A percentile compares a stretch with the other conserved stretches of the same genome.
These are phyloP conservation scores for Parathielavia appendiculata DNA, from an alignment of 495 filamentous ascomycete genomes.

Conservation along the genomic window DNA sequence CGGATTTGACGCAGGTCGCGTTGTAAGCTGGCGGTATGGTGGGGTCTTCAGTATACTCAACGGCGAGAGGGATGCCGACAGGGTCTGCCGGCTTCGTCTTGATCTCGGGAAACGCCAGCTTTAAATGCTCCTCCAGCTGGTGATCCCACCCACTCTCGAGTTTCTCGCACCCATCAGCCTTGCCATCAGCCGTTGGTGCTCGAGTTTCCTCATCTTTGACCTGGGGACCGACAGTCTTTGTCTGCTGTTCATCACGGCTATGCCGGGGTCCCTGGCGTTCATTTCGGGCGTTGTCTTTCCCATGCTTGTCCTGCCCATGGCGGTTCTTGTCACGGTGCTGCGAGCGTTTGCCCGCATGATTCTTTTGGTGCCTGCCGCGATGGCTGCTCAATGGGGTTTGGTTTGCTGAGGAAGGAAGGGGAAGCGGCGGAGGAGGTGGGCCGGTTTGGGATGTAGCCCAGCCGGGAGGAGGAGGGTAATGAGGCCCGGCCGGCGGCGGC, in stretches of 20 bases:
- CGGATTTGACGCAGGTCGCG: conserved; percentile 42
- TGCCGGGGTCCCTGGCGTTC: conserved; percentile 15
- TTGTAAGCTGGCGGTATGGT: conserved; percentile 45
- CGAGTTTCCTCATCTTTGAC: conserved; percentile 1
- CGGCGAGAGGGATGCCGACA: conserved; percentile 40
- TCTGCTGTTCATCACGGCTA: conserved; percentile 3
- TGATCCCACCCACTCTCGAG: conserved; percentile 30
- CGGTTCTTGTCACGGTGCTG: conserved; percentile 11
- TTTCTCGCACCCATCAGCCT: conserved; percentile 14
- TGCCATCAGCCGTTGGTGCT: conserved; percentile 7
- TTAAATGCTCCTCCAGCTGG: conserved; percentile 38
- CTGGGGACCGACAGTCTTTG: not conserved
- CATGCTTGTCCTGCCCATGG: conserved; percentile 8
- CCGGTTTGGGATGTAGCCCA: conserved; percentile 24
- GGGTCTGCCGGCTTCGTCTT: conserved; percentile 38
- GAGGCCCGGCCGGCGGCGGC: conserved; percentile 12
- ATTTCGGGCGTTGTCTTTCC: conserved; percentile 1
- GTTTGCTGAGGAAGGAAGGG: conserved; percentile 14
- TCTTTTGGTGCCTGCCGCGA: conserved; percentile 22
- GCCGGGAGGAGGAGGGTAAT: conserved; percentile 20
- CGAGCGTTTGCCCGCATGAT: conserved; percentile 19
- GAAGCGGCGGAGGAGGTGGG: conserved; percentile 18
- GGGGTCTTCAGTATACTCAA: conserved; percentile 38
- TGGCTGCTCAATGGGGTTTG: conserved; percentile 14
- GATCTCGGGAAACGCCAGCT: conserved; percentile 35